A percentile compares a stretch with the other conserved stretches of the same genome.
Evolutionary conservation across 805 yeast genomes (phyloP).

Genomic region (Nakazawaea wyomingensis): DNA sequence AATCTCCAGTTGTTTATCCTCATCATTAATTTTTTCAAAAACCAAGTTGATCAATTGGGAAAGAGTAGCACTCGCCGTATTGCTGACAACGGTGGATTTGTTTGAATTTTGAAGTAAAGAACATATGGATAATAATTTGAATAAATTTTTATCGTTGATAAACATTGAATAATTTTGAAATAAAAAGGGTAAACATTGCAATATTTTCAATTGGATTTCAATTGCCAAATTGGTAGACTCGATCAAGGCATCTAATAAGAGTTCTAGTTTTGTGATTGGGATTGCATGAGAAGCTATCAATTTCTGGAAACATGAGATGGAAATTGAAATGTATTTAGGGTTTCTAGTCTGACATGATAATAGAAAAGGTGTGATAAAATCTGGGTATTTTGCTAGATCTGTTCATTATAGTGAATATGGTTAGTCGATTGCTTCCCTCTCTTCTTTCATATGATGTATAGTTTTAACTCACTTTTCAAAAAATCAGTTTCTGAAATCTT

Average conservation of each 20-base stretch:
- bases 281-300: conserved; percentile 52
- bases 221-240: conserved; percentile 73
- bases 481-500: conserved; percentile 23
- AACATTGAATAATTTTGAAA: conserved; percentile 56
- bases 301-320: conserved; percentile 66
- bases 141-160: conserved; percentile 50
- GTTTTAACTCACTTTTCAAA: conserved; percentile 22
- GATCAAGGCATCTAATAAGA: conserved; percentile 59
- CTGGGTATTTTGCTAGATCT: conserved; percentile 39
- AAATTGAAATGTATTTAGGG: conserved; percentile 64
- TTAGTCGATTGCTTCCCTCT: too few relatives aligned
- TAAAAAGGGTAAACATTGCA: conserved; percentile 77
- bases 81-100: conserved; percentile 71
- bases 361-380: conserved; percentile 63
- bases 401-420: too few relatives aligned
- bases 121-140: conserved; percentile 62
- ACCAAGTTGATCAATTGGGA: conserved; percentile 78
- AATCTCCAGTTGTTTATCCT: conserved; percentile 26
- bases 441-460: too few relatives aligned
- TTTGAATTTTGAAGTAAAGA: conserved; percentile 64
- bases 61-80: conserved; percentile 90
- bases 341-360: conserved; percentile 70
- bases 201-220: conserved; percentile 80
- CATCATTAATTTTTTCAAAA: conserved; percentile 58
- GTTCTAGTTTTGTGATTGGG: conserved; percentile 45